phyloP scores from a whole-genome alignment of 805 yeast species.

The Lipomyces chichibuensis region DNA sequence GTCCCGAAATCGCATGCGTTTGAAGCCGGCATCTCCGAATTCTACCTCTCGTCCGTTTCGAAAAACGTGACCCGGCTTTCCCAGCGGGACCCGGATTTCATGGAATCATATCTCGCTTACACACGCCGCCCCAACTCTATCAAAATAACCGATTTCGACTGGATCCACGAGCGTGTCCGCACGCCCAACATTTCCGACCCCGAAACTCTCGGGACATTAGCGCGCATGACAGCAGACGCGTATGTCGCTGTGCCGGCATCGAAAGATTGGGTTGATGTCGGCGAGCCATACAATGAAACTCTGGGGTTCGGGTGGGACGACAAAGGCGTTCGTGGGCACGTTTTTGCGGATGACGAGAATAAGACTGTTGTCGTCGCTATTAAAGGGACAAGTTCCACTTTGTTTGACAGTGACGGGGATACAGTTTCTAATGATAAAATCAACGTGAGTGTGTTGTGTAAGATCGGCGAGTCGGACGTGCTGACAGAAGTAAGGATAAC shows the following conservation, averaged over 20 bases:
- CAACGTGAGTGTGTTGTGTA: conserved; percentile 47
- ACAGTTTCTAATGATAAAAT: conserved; percentile 80
- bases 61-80: conserved; percentile 44
- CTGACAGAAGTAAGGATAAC: conserved; percentile 56
- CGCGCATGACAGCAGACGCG: conserved; percentile 88
- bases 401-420: conserved; percentile 56
- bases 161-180: conserved; percentile 34
- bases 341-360: conserved; percentile 67
- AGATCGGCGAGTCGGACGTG: not conserved
- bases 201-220: conserved; percentile 72
- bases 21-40: conserved; percentile 17
- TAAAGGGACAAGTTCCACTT: conserved; percentile 86
- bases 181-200: conserved; percentile 79
- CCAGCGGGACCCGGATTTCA: conserved; percentile 59
- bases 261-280: conserved; percentile 87
- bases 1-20: conserved; percentile 15
- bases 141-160: conserved; percentile 24
- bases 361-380: conserved; percentile 71
- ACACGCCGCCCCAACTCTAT: conserved; percentile 45
- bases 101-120: conserved; percentile 67
- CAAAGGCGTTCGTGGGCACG: conserved; percentile 87
- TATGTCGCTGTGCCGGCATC: conserved; percentile 77
- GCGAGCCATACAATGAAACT: conserved; percentile 40
- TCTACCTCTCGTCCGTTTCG: conserved; percentile 18
- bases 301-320: conserved; percentile 84